phyloP scores from a whole-genome alignment of 73 alveolate genomes.

The Loxodes magnus region DNA sequence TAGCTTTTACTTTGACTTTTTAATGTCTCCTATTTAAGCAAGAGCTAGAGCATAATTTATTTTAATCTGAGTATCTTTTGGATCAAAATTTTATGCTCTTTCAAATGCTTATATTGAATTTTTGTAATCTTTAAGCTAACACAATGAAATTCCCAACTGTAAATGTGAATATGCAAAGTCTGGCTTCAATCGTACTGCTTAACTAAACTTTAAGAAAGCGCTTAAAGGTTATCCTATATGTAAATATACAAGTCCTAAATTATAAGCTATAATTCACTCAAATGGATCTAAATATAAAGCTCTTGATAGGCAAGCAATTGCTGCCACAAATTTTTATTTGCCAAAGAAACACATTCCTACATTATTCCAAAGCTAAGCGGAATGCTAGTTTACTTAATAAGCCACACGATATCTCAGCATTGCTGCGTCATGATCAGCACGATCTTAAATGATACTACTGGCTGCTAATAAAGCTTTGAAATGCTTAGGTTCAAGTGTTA shows the following conservation, averaged over 20 bases:
- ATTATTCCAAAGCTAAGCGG: constrained; percentile 95
- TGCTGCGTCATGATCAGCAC: constrained; percentile 86
- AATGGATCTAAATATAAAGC: constrained; percentile 85
- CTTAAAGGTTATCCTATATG: constrained; percentile 69
- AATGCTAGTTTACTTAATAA: constrained; percentile 78
- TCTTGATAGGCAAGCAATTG: constrained; percentile 84
- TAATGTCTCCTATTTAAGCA: too few species aligned
- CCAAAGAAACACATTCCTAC: constrained; percentile 95
- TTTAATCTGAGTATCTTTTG: constrained; percentile 50
- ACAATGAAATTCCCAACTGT: constrained; percentile 70
- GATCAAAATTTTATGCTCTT: constrained; percentile 60
- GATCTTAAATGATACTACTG: constrained; percentile 77
- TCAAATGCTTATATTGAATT: constrained; percentile 68
- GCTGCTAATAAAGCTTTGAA: constrained; percentile 89
- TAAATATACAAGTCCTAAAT: constrained; percentile 71
- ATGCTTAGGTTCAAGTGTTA: constrained; percentile 75
- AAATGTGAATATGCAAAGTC: constrained; percentile 57
- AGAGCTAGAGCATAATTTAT: constrained; percentile 61
- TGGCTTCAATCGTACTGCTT: constrained; percentile 75
- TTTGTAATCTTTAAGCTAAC: constrained; percentile 64
- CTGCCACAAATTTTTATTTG: constrained; percentile 85
- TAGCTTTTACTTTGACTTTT: too few species aligned
- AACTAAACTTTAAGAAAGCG: constrained; percentile 77
- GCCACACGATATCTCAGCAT: constrained; percentile 67
- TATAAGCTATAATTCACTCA: constrained; percentile 85